Evolutionary conservation across 169 alveolate species (phyloP), one percentile per base, ranked within the genome.

Genomic region (Theileria parva): DNA sequence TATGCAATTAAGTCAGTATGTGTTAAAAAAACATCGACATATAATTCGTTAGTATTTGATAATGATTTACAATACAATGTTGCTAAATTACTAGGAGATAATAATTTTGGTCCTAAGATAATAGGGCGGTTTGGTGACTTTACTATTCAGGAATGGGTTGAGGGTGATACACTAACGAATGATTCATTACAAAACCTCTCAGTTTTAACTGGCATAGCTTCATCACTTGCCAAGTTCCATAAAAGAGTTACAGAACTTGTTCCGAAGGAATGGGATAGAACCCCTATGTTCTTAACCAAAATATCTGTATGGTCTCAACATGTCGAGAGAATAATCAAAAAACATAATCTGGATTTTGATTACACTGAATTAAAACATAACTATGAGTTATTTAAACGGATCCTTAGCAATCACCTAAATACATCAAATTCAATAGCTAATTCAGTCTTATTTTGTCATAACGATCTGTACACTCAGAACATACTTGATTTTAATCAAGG

Each of bases 71-170:
- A 92, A 72, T 66, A 72, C 30, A 88, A 87, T 37, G 94, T 91
- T 0, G 88, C 85, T 71, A 83, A 85, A 80, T 79, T 91, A 51
- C 66, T 92, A 84, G 89, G 94, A 30, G 77, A 83, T 50, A 78
- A 87, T 72, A 85, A 85, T 44, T 79, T 86, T 48, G 95, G 92
- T 59, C 95, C 95, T 65, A 70, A 68, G 28, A 37, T 92, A 61
- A 63, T 92, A 53, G 93, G 88, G 1, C 65, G 80, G 19, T 64
- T 86, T 88, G 73, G 72, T 70, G 95, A 88, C 23, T 93, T 91
- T 0, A 84, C 93, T 34, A 92, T 92, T 53, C 93, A 92, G 64
- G 93, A 92, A 80, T 92, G 93, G 88, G 61, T 92, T 44, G 90
- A 92, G 50, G 95, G 95, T 6, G 87, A 85, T 34, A 88, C 91